Base-by-base conservation (phyloP, 73 alveolate genomes). In the Stentor roeselii region DNA sequence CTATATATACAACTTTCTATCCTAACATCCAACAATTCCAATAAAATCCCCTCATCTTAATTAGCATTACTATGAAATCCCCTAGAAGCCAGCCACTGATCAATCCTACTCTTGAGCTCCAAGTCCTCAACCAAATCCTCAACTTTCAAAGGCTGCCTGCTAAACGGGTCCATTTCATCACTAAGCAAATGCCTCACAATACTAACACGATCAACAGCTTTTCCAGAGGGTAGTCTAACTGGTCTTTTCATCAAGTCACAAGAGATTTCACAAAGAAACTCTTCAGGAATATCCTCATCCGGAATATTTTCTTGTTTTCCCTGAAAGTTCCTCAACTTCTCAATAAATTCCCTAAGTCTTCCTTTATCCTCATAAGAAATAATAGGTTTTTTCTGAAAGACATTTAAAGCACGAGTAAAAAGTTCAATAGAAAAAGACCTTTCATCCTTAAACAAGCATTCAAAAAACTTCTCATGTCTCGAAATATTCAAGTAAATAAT, bases 161-260 rank as follows among this genome's bases (percentile, higher is more conserved):
- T 84, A 61, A 84, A 84, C 21, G 89, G 89, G 36, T 84, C 89
- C 35, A 35, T 78, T 35, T 84, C 88, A 35, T 76, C 77, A 75
- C 75, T 74, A 3, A 91, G 80, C 3, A 93, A 84, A 27, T 85
- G 85, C 58, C 94, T 93, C 40, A 87, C 86, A 76, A 93, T 93
- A 67, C 89, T 87, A 27, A 84, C 50, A 74, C 86, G 84, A 35
- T 93, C 98, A 35, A 90, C 91, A 14, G 83, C 75, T 1, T 78
- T 78, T 32, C 93, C 93, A 59, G 90, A 60, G 40, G 98, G 98
- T 30, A 93, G 76, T 3, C 31, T 59, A 0, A 93, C 94, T 42
- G 98, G 98, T 50, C 88, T 92, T 75, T 84, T 83, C 95, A 93
- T 91, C 3, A 84, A 35, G 59, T 84, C 42, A 41, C 76, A 91